A percentile compares a stretch with the other conserved stretches of the same genome.
phyloP scores from a whole-genome alignment of 148 eudicot species.

The Camellia granthamiana region DNA sequence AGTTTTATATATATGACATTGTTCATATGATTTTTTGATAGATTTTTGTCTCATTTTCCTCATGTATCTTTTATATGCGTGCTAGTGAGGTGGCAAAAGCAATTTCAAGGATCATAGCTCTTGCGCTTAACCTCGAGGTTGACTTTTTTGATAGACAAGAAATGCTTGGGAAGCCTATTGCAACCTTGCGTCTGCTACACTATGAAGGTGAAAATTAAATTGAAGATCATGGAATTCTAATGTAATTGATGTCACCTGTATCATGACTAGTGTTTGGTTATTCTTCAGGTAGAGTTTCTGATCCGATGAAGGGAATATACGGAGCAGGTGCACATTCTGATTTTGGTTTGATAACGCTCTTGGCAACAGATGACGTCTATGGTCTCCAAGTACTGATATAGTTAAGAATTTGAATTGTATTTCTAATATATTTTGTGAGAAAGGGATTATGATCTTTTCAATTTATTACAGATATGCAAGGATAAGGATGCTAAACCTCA shows the following conservation, averaged over 20 bases:
- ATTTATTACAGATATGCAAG: constrained; percentile 73
- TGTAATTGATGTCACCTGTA: constrained; percentile 4
- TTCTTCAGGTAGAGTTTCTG: constrained; percentile 61
- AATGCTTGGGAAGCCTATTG: constrained; percentile 68
- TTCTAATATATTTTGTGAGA: constrained; percentile 3
- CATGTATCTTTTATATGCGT: constrained; percentile 5
- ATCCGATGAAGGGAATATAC: constrained; percentile 68
- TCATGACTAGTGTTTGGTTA: background rate
- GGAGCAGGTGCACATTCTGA: constrained; percentile 99
- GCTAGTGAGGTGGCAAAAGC: constrained; percentile 60
- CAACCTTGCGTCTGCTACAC: constrained; percentile 67
- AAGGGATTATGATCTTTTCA: constrained; percentile 8
- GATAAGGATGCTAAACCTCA: constrained; percentile 83
- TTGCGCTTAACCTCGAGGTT: constrained; percentile 65
- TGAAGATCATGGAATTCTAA: background rate
- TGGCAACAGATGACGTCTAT: constrained; percentile 83
- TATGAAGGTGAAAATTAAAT: constrained; percentile 60
- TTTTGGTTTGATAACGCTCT: constrained; percentile 79
- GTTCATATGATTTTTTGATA: background rate
- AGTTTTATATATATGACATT: background rate
- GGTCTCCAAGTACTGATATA: constrained; percentile 75
- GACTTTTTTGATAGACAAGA: constrained; percentile 71
- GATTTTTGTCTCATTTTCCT: background rate
- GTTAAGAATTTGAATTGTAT: constrained; percentile 11
- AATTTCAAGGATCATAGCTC: constrained; percentile 74